A percentile compares a stretch with the other conserved stretches of the same genome.
Evolutionary conservation across 2,329 filamentous ascomycete species (phyloP).

Genomic region (Sordariomycetes sp.): DNA sequence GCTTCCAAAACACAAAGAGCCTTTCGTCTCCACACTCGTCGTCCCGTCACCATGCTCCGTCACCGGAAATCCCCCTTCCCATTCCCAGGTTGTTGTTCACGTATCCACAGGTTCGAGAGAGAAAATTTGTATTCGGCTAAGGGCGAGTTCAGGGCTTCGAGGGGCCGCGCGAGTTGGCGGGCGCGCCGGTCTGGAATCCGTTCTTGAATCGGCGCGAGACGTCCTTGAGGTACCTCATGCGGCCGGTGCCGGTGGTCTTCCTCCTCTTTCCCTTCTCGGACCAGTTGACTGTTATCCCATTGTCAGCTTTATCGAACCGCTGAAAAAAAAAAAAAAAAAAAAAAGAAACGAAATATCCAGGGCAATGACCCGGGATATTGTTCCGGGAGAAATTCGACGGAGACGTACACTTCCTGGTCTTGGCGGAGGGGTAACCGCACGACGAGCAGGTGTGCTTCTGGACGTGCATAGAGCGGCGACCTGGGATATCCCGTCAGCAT

Average conservation of each 20-base stretch:
- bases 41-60: background rate
- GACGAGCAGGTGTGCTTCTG: conserved; percentile 96
- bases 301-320: background rate
- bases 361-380: too few relatives aligned
- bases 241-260: conserved; percentile 97
- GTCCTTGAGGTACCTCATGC: conserved; percentile 88
- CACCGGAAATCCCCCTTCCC: background rate
- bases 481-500: conserved; percentile 26
- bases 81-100: background rate
- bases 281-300: conserved; percentile 72
- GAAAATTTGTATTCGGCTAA: background rate
- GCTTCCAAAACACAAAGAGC: conserved; percentile 1
- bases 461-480: conserved; percentile 95
- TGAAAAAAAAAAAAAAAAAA: background rate
- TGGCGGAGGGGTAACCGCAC: conserved; percentile 95
- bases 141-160: conserved; percentile 1
- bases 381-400: background rate
- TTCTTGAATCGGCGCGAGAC: conserved; percentile 93
- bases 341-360: background rate
- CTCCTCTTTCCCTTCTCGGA: conserved; percentile 99
- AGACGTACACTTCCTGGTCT: conserved; percentile 94
- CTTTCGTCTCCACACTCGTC: background rate
- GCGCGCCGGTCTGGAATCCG: conserved; percentile 84
- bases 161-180: conserved; percentile 69
- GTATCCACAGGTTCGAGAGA: background rate